Conservation (phyloP, 371 early-diverging fungal genomes). For the Syncephalastrum racemosum region DNA sequence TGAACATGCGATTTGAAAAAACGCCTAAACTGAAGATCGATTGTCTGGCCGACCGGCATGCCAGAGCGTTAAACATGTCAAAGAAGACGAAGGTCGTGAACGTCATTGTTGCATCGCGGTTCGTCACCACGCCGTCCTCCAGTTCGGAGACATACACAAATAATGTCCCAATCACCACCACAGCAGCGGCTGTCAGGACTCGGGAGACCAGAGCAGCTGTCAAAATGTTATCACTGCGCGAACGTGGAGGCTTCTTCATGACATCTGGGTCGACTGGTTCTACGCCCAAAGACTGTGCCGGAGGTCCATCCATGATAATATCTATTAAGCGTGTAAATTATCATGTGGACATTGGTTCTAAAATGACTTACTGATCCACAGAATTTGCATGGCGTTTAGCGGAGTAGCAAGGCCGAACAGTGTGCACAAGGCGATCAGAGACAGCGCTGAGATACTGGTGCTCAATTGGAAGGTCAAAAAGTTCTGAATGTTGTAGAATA, state of each 20-base stretch:
- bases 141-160: slow-evolving; percentile 78
- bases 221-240: slow-evolving; percentile 73
- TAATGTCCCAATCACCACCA: slow-evolving; percentile 90
- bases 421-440: slow-evolving; percentile 85
- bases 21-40: slow-evolving; percentile 81
- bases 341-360: not conserved
- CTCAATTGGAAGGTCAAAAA: slow-evolving; percentile 88
- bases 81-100: slow-evolving; percentile 96
- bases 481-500: slow-evolving; percentile 92
- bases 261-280: slow-evolving; percentile 84
- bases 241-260: slow-evolving; percentile 82
- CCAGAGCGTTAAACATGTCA: slow-evolving; percentile 93
- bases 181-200: slow-evolving; percentile 75
- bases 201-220: slow-evolving; percentile 71
- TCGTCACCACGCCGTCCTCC: slow-evolving; percentile 72
- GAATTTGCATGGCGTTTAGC: slow-evolving; percentile 96
- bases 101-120: slow-evolving; percentile 93
- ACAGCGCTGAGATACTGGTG: slow-evolving; percentile 82
- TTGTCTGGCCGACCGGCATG: slow-evolving; percentile 85
- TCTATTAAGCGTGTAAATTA: slow-evolving; percentile 41
- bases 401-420: slow-evolving; percentile 88
- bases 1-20: slow-evolving; percentile 87
- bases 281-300: slow-evolving; percentile 89
- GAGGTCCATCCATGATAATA: slow-evolving; percentile 92
- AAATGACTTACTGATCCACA: slow-evolving; percentile 86